A percentile compares a stretch with the other conserved stretches of the same genome.
These are phyloP conservation scores for Phaeophleospora eucalypticola DNA, from an alignment of 2,329 filamentous ascomycete genomes.

Conservation along the genomic window DNA sequence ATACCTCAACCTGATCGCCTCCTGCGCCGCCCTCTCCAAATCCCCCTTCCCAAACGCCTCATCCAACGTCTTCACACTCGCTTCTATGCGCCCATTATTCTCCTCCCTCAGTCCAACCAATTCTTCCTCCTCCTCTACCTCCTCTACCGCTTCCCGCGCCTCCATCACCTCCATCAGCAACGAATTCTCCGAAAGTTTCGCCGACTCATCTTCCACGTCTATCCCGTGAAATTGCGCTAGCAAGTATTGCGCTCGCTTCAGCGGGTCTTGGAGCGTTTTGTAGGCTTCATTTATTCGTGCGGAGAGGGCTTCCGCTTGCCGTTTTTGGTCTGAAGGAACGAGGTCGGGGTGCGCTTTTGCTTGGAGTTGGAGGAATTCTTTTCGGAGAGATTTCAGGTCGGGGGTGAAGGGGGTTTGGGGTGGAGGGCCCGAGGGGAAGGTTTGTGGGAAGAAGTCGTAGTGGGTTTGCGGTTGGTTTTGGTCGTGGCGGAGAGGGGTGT, in stretches of 20 bases:
- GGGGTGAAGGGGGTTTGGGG: slow-evolving; percentile 72
- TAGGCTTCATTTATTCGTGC: slow-evolving; percentile 88
- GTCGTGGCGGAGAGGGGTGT: not conserved
- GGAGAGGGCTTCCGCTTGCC: slow-evolving; percentile 70
- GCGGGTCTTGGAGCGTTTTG: slow-evolving; percentile 72
- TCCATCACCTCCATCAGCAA: slow-evolving; percentile 78
- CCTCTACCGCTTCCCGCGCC: slow-evolving; percentile 59
- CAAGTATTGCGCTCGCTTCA: slow-evolving; percentile 84
- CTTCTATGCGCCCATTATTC: slow-evolving; percentile 65
- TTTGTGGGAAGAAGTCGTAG: slow-evolving; percentile 84
- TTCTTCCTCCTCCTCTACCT: slow-evolving; percentile 57
- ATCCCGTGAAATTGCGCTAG: slow-evolving; percentile 62
- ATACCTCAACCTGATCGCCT: slow-evolving; percentile 77
- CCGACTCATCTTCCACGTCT: slow-evolving; percentile 75
- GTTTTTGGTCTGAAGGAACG: slow-evolving; percentile 46
- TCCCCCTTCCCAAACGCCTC: slow-evolving; percentile 63
- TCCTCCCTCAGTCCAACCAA: slow-evolving; percentile 55
- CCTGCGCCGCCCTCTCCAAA: slow-evolving; percentile 60
- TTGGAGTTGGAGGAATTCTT: slow-evolving; percentile 84
- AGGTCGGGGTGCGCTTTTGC: slow-evolving; percentile 71
- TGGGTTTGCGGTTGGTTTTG: slow-evolving; percentile 49
- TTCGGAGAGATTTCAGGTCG: slow-evolving; percentile 64
- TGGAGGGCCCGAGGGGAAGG: slow-evolving; percentile 72
- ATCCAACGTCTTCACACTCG: slow-evolving; percentile 61
- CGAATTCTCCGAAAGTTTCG: slow-evolving; percentile 58